These are phyloP conservation scores for Clitopilus hobsonii DNA, from an alignment of 768 basidiomycete species.

Conservation along the genomic window DNA sequence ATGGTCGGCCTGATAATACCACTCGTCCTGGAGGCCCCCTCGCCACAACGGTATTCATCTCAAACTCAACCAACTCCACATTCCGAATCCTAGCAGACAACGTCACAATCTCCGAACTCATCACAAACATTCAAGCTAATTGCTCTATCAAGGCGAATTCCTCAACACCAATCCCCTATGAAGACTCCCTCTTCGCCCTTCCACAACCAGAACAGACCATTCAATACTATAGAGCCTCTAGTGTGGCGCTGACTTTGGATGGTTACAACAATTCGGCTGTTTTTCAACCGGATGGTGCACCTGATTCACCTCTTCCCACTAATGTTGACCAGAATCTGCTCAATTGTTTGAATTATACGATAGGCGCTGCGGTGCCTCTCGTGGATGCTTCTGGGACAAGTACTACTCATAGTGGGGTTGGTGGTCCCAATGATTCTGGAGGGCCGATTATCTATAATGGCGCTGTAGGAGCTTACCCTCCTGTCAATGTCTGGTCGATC, in stretches of 20 bases:
- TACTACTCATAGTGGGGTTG: too few species aligned
- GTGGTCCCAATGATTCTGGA: too few species aligned
- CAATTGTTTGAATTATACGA: slow-evolving; percentile 57
- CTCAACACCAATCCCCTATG: slow-evolving; percentile 8
- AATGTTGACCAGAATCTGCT: slow-evolving; percentile 42
- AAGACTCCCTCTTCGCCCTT: not conserved
- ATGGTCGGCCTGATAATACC: slow-evolving; percentile 35
- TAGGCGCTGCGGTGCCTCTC: slow-evolving; percentile 52
- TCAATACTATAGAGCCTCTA: slow-evolving; percentile 66
- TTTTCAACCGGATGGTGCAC: slow-evolving; percentile 29
- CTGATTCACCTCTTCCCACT: slow-evolving; percentile 45
- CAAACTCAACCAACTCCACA: slow-evolving; percentile 24
- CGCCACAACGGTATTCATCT: slow-evolving; percentile 29
- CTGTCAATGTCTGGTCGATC: too few species aligned
- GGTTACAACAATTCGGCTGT: slow-evolving; percentile 60
- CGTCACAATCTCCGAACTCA: slow-evolving; percentile 32
- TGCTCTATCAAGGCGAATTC: slow-evolving; percentile 21
- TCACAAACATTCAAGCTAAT: slow-evolving; percentile 29
- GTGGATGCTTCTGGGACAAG: too few species aligned
- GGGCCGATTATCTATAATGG: too few species aligned
- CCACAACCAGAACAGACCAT: slow-evolving; percentile 30
- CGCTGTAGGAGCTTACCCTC: too few species aligned
- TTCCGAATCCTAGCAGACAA: slow-evolving; percentile 43
- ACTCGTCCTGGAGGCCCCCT: slow-evolving; percentile 41
- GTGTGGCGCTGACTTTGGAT: slow-evolving; percentile 51